Conservation (phyloP, 352 stramenopile genomes). For the Detonula confervacea region DNA sequence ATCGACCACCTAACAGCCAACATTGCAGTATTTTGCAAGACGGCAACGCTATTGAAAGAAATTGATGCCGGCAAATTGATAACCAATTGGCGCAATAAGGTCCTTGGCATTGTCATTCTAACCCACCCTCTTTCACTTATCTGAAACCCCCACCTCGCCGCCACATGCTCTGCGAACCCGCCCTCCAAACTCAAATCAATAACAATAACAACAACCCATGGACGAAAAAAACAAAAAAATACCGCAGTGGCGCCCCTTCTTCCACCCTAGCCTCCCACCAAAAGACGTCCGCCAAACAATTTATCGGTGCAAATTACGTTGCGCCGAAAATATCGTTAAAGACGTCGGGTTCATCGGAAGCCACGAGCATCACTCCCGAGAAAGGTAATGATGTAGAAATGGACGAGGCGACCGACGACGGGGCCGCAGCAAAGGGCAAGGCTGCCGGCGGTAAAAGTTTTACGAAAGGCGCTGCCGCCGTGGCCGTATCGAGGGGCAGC, state of each 20-base stretch:
- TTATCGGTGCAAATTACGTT: background rate
- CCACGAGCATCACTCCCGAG: constrained; percentile 39
- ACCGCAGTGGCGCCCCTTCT: constrained; percentile 14
- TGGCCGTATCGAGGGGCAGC: too few species aligned
- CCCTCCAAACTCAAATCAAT: constrained; percentile 6
- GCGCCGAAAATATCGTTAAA: constrained; percentile 27
- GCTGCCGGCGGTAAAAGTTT: too few species aligned
- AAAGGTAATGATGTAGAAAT: constrained; percentile 51
- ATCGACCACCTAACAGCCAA: too few species aligned
- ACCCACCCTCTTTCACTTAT: background rate
- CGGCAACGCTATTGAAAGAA: too few species aligned
- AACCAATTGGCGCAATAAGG: too few species aligned
- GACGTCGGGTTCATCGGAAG: constrained; percentile 20
- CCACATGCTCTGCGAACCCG: background rate
- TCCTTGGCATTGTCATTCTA: constrained; percentile 5
- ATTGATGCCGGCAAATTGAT: too few species aligned
- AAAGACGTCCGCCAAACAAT: background rate
- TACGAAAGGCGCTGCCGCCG: too few species aligned
- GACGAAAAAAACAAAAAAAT: background rate
- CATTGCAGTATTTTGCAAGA: too few species aligned
- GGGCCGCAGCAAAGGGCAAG: background rate
- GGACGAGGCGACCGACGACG: constrained; percentile 26
- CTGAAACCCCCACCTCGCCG: background rate
- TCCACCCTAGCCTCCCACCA: background rate
- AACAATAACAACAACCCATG: constrained; percentile 3